Base-by-base conservation (phyloP, 1,284 basidiomycete genomes). In the Volvariella surrecta region DNA sequence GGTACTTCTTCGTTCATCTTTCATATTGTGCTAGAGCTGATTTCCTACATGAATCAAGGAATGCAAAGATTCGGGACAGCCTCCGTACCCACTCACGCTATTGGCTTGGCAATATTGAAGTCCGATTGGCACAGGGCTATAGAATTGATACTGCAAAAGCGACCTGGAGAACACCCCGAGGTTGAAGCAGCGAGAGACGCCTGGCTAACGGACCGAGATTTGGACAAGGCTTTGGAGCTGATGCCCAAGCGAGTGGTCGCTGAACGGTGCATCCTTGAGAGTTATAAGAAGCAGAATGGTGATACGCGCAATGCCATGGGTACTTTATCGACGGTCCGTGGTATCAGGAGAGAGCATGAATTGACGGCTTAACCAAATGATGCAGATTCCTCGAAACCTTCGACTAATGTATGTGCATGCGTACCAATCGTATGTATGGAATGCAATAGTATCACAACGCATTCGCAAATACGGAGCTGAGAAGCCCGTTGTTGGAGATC, bases 1-100 rank as follows among this genome's bases (percentile, higher is more conserved):
- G 95, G 91, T 87, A 64, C 15, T 37, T 39, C 16, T 30, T 35
- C 34, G 20, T 35, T 32, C 24, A 28, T 6, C 6, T 11, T 11
- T 11, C 24, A 28, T 28, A 6, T 28, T 11, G n/a, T n/a, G n/a
- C n/a, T n/a, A 28, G 11, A 11, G 24, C 24, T 28, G 11, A 28
- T 28, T 28, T 28, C 19, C 10, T 19, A 11, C 43, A n/a, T 35
- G 4, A 7, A 35, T 7, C n/a, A n/a, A 91, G 89, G 93, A 32
- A 97, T 99, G 95, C 96, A 99, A 60, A 83, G 96, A 13, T 99
- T 99, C 62, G 96, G 96, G 22, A 99, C 95, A 1, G 92, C 95
- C 4, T 82, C 90, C 9, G 84, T 99, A 20, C 92, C 95, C 1
- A 98, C 96, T 1, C 95, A 99, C 57, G 72, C 85, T 2, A 93